Base-by-base conservation (phyloP, 768 basidiomycete genomes). In the Lepiota brunneoincarnata region DNA sequence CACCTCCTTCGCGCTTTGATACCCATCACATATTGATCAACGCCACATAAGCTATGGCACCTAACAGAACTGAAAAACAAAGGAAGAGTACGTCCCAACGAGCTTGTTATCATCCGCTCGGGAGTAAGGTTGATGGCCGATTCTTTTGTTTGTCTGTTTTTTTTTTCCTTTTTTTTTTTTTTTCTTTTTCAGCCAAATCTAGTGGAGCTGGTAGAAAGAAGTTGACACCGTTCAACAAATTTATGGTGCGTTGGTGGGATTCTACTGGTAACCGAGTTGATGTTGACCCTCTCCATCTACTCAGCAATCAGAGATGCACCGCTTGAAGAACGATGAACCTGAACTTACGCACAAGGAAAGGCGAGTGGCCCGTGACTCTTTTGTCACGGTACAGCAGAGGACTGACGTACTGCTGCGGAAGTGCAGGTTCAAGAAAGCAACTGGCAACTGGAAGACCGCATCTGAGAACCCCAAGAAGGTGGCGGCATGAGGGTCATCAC, bases 231-330 rank as follows among this genome's bases (percentile, higher is more conserved):
- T 92, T 87, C 71, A 91, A 91, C 67, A 87, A 85, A 67, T 92
- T 86, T 67, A 79, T 82, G 77, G 79, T 78, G 56, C 52, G 72
- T 59, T 51, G 26, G 42, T 35, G 26, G 18, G 46, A 51, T 55
- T 34, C 21, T 50, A 31, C 39, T 31, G 11, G 45, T 48, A 35
- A 41, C 35, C n/a, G n/a, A 24, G 6, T 37, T 54, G 59, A 58
- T 46, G 37, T 40, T 40, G 18, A 48, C 20, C 1, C n/a, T 28
- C 31, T 17, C 35, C 55, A 54, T 53, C 55, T 48, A 31, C 61
- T 21, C 75, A 90, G 87, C 82, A 89, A 77, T 73, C 78, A 18
- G 89, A 91, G 67, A 83, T 91, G 77, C 83, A 84, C 31, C 84
- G 87, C 54, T 76, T 91, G 67, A 91, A 88, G 75, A 85, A 87